phyloP scores from a whole-genome alignment of 2,329 filamentous ascomycete genomes.

The Paecilomyces fulvus region DNA sequence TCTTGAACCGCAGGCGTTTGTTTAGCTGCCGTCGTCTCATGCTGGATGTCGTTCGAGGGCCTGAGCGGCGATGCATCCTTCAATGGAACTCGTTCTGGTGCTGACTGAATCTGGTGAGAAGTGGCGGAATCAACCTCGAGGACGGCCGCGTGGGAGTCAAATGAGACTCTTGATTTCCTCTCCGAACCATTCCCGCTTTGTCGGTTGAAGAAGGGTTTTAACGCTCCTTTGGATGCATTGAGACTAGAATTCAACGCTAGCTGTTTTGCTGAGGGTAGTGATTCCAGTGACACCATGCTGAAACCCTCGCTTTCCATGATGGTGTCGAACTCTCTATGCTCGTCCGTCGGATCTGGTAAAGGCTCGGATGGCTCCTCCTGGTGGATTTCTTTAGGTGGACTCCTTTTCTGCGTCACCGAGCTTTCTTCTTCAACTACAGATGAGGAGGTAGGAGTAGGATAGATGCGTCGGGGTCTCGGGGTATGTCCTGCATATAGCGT shows the following conservation, averaged over 20 bases:
- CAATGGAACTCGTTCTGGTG: not conserved
- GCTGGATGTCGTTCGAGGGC: not conserved
- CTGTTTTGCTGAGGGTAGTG: slow-evolving; percentile 42
- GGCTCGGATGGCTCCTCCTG: not conserved
- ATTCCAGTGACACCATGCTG: slow-evolving; percentile 49
- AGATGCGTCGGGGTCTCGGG: slow-evolving; percentile 24
- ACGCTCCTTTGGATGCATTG: slow-evolving; percentile 15
- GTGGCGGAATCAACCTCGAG: not conserved
- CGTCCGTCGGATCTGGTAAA: slow-evolving; percentile 29
- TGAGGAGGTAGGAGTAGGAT: slow-evolving; percentile 33
- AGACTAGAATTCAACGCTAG: slow-evolving; percentile 28
- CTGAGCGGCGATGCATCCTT: not conserved
- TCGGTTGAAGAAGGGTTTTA: slow-evolving; percentile 20
- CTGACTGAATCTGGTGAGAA: not conserved
- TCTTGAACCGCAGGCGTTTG: not conserved
- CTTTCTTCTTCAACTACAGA: slow-evolving; percentile 30
- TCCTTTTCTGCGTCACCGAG: not conserved
- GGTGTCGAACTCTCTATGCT: slow-evolving; percentile 43
- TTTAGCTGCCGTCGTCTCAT: not conserved
- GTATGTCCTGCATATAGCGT: slow-evolving; percentile 24
- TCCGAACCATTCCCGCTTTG: slow-evolving; percentile 16
- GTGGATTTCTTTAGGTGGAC: not conserved
- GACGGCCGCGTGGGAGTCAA: not conserved
- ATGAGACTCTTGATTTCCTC: slow-evolving; percentile 3
- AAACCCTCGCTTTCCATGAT: slow-evolving; percentile 51